Base-by-base conservation (phyloP, 1,284 basidiomycete genomes). In the Sporisorium sorghi region DNA sequence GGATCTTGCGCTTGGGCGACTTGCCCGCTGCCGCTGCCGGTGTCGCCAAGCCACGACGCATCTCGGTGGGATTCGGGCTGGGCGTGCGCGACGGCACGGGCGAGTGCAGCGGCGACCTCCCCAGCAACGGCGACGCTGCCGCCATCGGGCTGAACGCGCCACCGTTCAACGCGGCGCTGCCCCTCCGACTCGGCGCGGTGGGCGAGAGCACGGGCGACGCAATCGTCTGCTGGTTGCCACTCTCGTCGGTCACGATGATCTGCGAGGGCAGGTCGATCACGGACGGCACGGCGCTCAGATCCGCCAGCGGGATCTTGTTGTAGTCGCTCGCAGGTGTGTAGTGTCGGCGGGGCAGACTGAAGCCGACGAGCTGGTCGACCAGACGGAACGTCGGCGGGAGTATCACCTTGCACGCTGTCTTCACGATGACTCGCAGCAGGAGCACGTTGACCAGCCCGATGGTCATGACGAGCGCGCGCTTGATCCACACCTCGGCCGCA, bases 351-450 rank as follows among this genome's bases (percentile, higher is more conserved):
- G 80, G 80, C 35, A 82, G 54, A 42, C 71, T 67, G 49, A 82
- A 75, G 5, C 80, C 78, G n/a, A 79, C 46, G n/a, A 76, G 44
- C 7, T 63, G 33, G 30, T 74, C 62, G 15, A 77, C 65, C 14
- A 79, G 43, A 14, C 78, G 61, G 52, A 82, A 76, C 1, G 68
- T 67, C 10, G 78, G 74, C 2, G 80, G 80, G 3, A 82, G 60
- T 12, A 75, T 58, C 17, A 80, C 57, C 43, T 70, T 69, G 57
- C 77, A 80, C 1, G 65, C 51, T 2, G 73, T 75, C 51, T 80
- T 81, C 39, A 73, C 70, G 11, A 93, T 81, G 48, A 97, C 87
- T 53, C 94, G 91, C 92, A 93, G 94, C 0, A 88, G 85, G 81
- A 97, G 92, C 79, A 97, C 93, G 24, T 83, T 67, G 2, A 80